These are phyloP conservation scores for Mycosphaerelloides madeirae DNA, from an alignment of 2,329 filamentous ascomycete species.

Conservation along the genomic window DNA sequence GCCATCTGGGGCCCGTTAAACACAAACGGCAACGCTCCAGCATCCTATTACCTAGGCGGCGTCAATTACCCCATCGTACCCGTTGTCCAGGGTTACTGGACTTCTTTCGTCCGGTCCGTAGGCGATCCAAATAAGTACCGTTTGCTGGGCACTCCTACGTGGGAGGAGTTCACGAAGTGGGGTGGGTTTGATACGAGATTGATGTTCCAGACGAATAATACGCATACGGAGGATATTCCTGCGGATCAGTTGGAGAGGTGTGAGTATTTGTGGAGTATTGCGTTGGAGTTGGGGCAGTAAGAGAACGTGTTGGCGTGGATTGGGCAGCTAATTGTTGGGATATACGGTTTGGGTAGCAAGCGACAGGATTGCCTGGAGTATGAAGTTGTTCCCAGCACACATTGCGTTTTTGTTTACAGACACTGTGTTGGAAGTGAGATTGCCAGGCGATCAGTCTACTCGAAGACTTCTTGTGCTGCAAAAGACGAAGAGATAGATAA, in stretches of 20 bases:
- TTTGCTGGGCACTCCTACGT: constrained; percentile 44
- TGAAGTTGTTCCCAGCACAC: too few species aligned
- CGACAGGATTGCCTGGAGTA: too few species aligned
- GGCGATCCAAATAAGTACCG: constrained; percentile 61
- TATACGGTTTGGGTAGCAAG: too few species aligned
- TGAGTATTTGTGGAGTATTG: constrained; percentile 48
- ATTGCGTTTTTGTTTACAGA: too few species aligned
- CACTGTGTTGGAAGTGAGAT: too few species aligned
- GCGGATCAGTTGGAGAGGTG: constrained; percentile 42
- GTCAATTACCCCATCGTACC: constrained; percentile 56
- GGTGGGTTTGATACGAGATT: constrained; percentile 28
- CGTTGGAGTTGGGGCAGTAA: constrained; percentile 45
- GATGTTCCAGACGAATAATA: constrained; percentile 37
- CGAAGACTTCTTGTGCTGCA: too few species aligned
- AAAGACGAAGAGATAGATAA: too few species aligned
- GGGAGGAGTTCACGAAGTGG: constrained; percentile 44
- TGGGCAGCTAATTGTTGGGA: neutral
- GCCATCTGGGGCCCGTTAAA: constrained; percentile 64
- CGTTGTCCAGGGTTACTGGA: constrained; percentile 67
- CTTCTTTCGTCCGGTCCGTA: constrained; percentile 60
- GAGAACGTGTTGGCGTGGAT: constrained; percentile 9
- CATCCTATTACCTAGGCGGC: constrained; percentile 50
- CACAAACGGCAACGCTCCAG: constrained; percentile 45
- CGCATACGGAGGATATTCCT: constrained; percentile 37
- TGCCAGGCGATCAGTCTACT: too few species aligned